Percentiles rank a stretch among this genome's conserved stretches.
These are phyloP conservation scores for Sugiyamaella xylanicola DNA, from an alignment of 1,139 yeast species.

Conservation along the genomic window DNA sequence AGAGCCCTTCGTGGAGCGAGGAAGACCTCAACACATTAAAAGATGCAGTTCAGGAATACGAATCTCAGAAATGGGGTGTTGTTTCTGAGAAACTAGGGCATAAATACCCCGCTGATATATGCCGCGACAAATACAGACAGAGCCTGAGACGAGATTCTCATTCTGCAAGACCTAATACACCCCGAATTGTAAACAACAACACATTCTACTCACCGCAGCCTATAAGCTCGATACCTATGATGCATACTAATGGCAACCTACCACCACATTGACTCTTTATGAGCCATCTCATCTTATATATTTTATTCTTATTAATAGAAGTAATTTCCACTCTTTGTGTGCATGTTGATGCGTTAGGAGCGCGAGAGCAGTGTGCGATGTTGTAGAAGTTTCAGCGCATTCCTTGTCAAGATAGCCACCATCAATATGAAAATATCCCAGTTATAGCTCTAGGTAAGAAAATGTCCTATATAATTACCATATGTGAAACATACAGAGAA, in stretches of 20 bases:
- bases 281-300: neutral
- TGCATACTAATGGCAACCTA: neutral
- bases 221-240: conserved; percentile 4
- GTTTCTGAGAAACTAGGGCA: conserved; percentile 34
- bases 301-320: neutral
- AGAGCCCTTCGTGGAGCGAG: conserved; percentile 31
- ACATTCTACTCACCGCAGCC: neutral
- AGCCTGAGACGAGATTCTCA: neutral
- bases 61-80: conserved; percentile 35
- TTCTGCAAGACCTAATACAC: neutral
- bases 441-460: too few relatives aligned
- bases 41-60: conserved; percentile 34
- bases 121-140: conserved; percentile 30
- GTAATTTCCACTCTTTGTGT: neutral
- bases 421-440: too few relatives aligned
- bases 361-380: too few relatives aligned
- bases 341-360: too few relatives aligned
- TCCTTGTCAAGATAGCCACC: too few relatives aligned
- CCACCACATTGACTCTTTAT: neutral
- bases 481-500: too few relatives aligned
- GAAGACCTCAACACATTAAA: conserved; percentile 31
- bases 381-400: too few relatives aligned
- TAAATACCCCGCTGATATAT: conserved; percentile 32
- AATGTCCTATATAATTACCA: too few relatives aligned
- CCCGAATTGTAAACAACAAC: neutral